phyloP scores from a whole-genome alignment of 2,329 filamentous ascomycete genomes.

The Apiospora aurea region DNA sequence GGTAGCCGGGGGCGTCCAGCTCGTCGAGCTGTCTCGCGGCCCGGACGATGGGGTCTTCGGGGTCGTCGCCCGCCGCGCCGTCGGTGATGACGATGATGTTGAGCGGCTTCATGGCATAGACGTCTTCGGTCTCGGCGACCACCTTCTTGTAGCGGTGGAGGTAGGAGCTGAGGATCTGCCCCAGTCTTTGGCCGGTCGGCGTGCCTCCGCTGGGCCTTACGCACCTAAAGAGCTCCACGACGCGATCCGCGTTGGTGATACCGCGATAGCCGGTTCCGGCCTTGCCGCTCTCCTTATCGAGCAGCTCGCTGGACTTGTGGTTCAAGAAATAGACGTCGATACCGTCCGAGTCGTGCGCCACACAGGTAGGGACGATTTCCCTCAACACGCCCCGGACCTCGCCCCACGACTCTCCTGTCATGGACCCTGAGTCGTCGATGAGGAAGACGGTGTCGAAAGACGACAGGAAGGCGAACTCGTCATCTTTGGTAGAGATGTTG shows the following conservation, averaged over 20 bases:
- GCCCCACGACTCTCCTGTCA: slow-evolving; percentile 78
- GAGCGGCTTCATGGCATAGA: slow-evolving; percentile 70
- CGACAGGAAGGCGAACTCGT: slow-evolving; percentile 67
- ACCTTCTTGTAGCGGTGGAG: slow-evolving; percentile 60
- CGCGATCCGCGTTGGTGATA: slow-evolving; percentile 62
- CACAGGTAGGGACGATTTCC: slow-evolving; percentile 80
- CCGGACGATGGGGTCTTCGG: slow-evolving; percentile 71
- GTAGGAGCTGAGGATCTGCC: slow-evolving; percentile 77
- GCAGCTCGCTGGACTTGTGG: slow-evolving; percentile 53
- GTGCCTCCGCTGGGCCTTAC: slow-evolving; percentile 73
- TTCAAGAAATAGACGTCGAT: slow-evolving; percentile 95
- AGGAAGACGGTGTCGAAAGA: slow-evolving; percentile 89
- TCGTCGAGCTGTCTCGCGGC: slow-evolving; percentile 75
- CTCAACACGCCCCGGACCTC: slow-evolving; percentile 74
- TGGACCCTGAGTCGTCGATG: slow-evolving; percentile 91
- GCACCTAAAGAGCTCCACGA: slow-evolving; percentile 72
- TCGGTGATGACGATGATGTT: slow-evolving; percentile 96
- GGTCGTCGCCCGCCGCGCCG: slow-evolving; percentile 79
- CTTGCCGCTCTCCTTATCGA: slow-evolving; percentile 43
- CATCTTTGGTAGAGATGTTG: slow-evolving; percentile 29
- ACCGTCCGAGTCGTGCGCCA: slow-evolving; percentile 79
- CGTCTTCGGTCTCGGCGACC: slow-evolving; percentile 41
- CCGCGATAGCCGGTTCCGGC: slow-evolving; percentile 66
- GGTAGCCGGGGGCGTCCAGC: slow-evolving; percentile 75
- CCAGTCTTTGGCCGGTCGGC: slow-evolving; percentile 75